Conservation (phyloP, 768 basidiomycete species). For the Auricularia cornea region DNA sequence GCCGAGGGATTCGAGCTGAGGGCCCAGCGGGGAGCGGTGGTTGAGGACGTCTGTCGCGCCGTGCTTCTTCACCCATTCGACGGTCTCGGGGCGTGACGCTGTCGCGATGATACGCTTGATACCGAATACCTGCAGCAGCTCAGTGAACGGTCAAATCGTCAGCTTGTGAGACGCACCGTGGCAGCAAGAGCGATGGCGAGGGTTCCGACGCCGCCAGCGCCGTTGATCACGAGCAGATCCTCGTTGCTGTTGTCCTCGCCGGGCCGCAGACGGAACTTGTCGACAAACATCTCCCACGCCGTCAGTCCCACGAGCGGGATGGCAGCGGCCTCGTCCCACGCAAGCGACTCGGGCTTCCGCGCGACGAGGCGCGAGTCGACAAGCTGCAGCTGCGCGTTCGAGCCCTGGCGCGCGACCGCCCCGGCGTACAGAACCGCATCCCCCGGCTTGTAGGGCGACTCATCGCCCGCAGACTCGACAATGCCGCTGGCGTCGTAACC, state of each 20-base stretch:
- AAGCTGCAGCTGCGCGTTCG: slow-evolving; percentile 6
- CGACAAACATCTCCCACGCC: slow-evolving; percentile 10
- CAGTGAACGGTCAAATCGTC: background rate
- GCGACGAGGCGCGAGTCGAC: slow-evolving; percentile 5
- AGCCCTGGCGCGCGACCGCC: background rate
- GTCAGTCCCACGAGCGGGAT: slow-evolving; percentile 7
- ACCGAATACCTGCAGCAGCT: background rate
- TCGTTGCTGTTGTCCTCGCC: background rate
- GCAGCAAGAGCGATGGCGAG: background rate
- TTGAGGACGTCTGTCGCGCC: slow-evolving; percentile 7
- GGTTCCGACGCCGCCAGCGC: background rate
- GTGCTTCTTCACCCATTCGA: background rate
- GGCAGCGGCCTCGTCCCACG: slow-evolving; percentile 7
- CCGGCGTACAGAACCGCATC: slow-evolving; percentile 3
- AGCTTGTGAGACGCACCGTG: background rate
- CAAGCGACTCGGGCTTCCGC: background rate
- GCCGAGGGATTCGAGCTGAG: slow-evolving; percentile 3
- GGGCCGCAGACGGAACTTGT: background rate
- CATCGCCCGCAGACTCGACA: background rate
- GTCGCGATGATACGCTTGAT: slow-evolving; percentile 6
- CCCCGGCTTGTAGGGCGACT: background rate
- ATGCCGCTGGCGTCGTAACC: slow-evolving; percentile 1
- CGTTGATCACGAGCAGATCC: background rate
- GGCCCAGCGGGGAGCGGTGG: slow-evolving; percentile 1
- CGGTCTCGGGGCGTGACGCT: slow-evolving; percentile 5